Percentiles rank a stretch among this genome's conserved stretches.
Evolutionary conservation across 768 basidiomycete species (phyloP).

Genomic region (Cystobasidium tubakii): DNA sequence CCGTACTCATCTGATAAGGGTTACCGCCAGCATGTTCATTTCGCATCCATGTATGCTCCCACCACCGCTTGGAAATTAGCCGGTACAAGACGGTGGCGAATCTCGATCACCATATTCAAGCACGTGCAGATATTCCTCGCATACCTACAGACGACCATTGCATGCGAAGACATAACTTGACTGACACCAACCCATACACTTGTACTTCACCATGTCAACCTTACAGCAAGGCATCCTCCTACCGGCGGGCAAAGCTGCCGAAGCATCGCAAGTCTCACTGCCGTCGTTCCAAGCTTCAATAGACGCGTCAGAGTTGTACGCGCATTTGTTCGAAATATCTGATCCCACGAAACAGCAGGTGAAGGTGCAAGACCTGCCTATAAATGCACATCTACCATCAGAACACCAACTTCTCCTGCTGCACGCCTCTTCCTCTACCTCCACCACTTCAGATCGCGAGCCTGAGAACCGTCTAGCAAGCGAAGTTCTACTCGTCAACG

Average conservation of each 20-base stretch:
- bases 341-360: neutral
- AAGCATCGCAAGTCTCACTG: slow-evolving; percentile 5
- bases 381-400: neutral
- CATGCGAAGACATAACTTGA: no score
- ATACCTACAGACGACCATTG: no score
- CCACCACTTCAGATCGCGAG: neutral
- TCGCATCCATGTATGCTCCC: neutral
- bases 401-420: neutral
- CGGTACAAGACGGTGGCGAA: neutral
- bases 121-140: no score
- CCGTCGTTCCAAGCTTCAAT: neutral
- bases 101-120: neutral
- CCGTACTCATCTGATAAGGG: no score
- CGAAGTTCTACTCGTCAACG: neutral
- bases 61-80: neutral
- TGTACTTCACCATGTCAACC: neutral
- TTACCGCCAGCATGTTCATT: no score
- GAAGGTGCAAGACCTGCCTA: neutral
- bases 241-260: neutral
- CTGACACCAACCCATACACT: no score
- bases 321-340: neutral
- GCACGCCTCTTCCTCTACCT: neutral
- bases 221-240: slow-evolving; percentile 8
- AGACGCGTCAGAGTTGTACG: slow-evolving; percentile 3
- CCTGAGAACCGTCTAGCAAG: neutral